Conservation (phyloP, 257 asterid genomes). For the Eustoma russellianum region DNA sequence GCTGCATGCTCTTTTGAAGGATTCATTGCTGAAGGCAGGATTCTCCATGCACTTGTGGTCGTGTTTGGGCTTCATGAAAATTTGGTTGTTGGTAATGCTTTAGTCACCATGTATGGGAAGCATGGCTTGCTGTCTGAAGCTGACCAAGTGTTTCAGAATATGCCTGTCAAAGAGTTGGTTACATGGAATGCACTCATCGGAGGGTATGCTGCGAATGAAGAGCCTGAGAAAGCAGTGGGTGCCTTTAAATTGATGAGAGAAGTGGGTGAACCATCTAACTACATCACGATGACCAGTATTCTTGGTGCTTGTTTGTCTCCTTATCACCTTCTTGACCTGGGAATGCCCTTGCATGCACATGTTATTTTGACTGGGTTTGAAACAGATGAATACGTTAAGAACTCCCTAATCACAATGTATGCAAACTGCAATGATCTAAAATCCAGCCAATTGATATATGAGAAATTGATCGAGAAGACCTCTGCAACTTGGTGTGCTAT, state of each 20-base stretch:
- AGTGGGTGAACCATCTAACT: constrained; percentile 36
- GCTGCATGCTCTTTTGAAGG: constrained; percentile 59
- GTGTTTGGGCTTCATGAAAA: constrained; percentile 46
- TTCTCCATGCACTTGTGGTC: constrained; percentile 48
- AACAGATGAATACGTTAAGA: constrained; percentile 57
- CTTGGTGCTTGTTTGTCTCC: constrained; percentile 60
- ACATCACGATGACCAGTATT: constrained; percentile 58
- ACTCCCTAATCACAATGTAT: constrained; percentile 76
- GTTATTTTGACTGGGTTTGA: constrained; percentile 41
- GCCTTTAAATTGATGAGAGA: constrained; percentile 49
- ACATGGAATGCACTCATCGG: constrained; percentile 84
- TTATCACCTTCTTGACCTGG: constrained; percentile 38
- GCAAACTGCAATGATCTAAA: constrained; percentile 70
- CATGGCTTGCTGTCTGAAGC: constrained; percentile 50
- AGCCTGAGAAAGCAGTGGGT: constrained; percentile 36
- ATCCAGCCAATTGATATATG: constrained; percentile 53
- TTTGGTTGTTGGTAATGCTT: constrained; percentile 72
- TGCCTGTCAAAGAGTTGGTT: constrained; percentile 61
- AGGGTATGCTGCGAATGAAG: constrained; percentile 51
- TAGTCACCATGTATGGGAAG: constrained; percentile 81
- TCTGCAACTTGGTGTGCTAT: constrained; percentile 71
- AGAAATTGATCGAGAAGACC: constrained; percentile 29
- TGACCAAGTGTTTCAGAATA: constrained; percentile 38
- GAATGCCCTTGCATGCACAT: constrained; percentile 65
- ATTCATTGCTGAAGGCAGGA: constrained; percentile 45